Percentiles rank a stretch among this genome's conserved stretches.
Evolutionary conservation across 169 alveolate species (phyloP).

Genomic region (Neospora caninum): DNA sequence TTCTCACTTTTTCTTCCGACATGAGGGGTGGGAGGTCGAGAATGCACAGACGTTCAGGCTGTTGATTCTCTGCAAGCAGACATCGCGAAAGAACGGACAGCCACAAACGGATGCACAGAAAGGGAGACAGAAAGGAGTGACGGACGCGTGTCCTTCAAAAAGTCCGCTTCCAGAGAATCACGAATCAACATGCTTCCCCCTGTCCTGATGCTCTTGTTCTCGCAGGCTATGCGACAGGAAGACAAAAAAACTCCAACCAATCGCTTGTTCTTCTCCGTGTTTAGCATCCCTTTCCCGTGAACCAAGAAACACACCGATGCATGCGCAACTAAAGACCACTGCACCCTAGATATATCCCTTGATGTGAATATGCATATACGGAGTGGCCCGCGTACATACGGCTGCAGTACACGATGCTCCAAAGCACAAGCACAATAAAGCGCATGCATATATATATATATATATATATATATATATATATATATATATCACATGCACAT

Average conservation of each 20-base stretch:
- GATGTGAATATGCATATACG: too few relatives aligned
- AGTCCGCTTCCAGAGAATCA: neutral
- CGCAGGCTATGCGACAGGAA: too few relatives aligned
- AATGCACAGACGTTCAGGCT: slow-evolving; percentile 66
- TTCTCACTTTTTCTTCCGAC: slow-evolving; percentile 68
- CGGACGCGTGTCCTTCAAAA: neutral
- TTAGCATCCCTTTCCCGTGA: too few relatives aligned
- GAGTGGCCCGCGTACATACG: too few relatives aligned
- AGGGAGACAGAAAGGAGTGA: neutral
- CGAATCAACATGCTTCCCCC: neutral
- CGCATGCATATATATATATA: neutral
- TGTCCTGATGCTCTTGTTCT: too few relatives aligned
- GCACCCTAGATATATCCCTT: too few relatives aligned
- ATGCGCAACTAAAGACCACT: too few relatives aligned
- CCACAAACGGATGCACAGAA: neutral
- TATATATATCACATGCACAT: neutral
- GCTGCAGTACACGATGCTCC: too few relatives aligned
- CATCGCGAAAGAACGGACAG: neutral
- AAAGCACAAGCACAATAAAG: too few relatives aligned
- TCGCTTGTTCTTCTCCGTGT: too few relatives aligned
- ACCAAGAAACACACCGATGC: too few relatives aligned
- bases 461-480: neutral
- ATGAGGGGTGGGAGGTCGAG: slow-evolving; percentile 61
- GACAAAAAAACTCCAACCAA: too few relatives aligned
- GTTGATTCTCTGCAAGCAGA: slow-evolving; percentile 47